Conservation (phyloP, 139 green algal genomes). For the Eudorina sp. region DNA sequence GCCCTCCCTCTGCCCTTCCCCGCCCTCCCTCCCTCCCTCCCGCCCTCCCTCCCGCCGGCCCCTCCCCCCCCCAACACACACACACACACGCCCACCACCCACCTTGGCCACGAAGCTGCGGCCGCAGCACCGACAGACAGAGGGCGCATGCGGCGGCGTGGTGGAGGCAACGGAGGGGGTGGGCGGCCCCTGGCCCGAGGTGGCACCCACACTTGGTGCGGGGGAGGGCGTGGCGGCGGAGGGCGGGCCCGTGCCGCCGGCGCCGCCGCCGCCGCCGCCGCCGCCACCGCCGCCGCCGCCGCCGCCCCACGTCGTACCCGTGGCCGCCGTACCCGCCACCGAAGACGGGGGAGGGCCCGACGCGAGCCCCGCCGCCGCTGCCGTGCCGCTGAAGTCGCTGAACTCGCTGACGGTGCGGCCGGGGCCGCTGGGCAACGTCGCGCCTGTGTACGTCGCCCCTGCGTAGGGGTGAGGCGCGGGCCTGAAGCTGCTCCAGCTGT, state of each 20-base stretch:
- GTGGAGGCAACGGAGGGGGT: neutral
- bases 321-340: neutral
- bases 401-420: neutral
- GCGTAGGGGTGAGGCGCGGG: too few species aligned
- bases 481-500: neutral
- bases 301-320: neutral
- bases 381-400: neutral
- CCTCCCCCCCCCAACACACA: too few species aligned
- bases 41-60: neutral
- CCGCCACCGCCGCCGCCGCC: too few species aligned
- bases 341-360: too few species aligned
- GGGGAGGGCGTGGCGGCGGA: neutral
- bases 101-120: constrained; percentile 50
- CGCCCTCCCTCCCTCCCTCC: neutral
- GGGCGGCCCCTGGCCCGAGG: neutral
- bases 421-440: neutral
- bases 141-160: neutral
- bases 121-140: constrained; percentile 19
- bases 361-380: neutral
- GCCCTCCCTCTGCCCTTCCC: neutral
- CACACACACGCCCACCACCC: too few species aligned
- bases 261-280: too few species aligned
- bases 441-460: too few species aligned
- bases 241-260: neutral
- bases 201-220: neutral